Conservation (phyloP, 345 rosid species). For the Ceriops decandra region DNA sequence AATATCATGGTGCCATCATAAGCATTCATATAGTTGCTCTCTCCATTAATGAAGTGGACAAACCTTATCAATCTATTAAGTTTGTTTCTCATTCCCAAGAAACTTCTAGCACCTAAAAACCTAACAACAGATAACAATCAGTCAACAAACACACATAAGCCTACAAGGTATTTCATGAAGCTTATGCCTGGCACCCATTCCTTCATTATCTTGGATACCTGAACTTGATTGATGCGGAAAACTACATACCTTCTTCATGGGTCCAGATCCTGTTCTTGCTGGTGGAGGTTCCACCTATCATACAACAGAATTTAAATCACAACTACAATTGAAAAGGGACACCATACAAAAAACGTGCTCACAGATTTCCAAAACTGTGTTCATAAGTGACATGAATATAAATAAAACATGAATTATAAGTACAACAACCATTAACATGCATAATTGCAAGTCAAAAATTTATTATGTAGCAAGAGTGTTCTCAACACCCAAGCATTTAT, state of each 20-base stretch:
- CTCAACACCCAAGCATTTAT: too few species aligned
- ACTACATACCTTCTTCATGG: slow-evolving; percentile 64
- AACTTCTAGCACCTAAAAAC: slow-evolving; percentile 1
- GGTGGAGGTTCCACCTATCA: slow-evolving; percentile 51
- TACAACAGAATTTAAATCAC: slow-evolving; percentile 9
- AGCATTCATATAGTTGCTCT: background rate
- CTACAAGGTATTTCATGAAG: background rate
- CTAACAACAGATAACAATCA: background rate
- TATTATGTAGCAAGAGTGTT: background rate
- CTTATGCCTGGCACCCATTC: background rate
- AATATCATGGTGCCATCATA: too few species aligned
- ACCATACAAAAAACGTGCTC: background rate
- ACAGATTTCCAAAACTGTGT: background rate
- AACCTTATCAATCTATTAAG: background rate
- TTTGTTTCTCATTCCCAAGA: background rate
- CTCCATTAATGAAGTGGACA: background rate
- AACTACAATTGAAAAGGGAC: background rate
- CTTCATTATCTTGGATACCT: background rate
- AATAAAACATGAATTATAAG: background rate
- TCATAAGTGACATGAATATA: too few species aligned
- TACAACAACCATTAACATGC: background rate
- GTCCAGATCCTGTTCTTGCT: slow-evolving; percentile 65
- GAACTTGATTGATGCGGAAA: background rate
- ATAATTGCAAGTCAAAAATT: background rate
- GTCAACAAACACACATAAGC: background rate